Conservation (phyloP, 768 basidiomycete species). For the Leucocoprinus sp. region DNA sequence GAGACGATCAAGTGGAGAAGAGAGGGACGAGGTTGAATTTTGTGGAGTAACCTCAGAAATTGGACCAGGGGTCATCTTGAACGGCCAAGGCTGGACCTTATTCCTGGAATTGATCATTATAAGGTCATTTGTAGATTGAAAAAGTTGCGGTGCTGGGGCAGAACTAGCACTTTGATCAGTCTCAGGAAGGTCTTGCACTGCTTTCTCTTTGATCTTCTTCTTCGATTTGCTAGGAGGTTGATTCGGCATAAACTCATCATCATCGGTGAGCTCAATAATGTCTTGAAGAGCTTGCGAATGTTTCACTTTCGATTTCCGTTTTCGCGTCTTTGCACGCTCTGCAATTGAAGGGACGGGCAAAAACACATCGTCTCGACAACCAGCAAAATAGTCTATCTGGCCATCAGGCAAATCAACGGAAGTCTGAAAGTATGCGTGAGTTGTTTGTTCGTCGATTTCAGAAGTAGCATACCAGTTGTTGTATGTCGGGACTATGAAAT, state of each 20-base stretch:
- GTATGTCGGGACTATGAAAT: neutral
- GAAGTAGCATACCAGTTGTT: neutral
- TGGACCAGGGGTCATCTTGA: conserved; percentile 14
- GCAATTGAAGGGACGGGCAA: conserved; percentile 30
- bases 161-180: neutral
- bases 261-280: conserved; percentile 16
- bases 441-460: neutral
- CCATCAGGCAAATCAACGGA: neutral
- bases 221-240: conserved; percentile 6
- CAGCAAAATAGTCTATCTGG: conserved; percentile 12
- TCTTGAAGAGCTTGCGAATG: neutral
- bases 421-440: neutral
- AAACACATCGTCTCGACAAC: conserved; percentile 7
- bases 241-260: conserved; percentile 9
- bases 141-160: neutral
- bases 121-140: neutral
- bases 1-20: conserved; percentile 14
- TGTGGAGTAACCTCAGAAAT: conserved; percentile 8
- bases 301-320: conserved; percentile 19
- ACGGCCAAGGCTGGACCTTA: conserved; percentile 9
- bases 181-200: neutral
- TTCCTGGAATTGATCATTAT: conserved; percentile 6
- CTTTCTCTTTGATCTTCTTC: conserved; percentile 16
- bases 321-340: conserved; percentile 52
- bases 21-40: conserved; percentile 15